Conservation (phyloP, 306 rosid species). For the Abrus precatorius region DNA sequence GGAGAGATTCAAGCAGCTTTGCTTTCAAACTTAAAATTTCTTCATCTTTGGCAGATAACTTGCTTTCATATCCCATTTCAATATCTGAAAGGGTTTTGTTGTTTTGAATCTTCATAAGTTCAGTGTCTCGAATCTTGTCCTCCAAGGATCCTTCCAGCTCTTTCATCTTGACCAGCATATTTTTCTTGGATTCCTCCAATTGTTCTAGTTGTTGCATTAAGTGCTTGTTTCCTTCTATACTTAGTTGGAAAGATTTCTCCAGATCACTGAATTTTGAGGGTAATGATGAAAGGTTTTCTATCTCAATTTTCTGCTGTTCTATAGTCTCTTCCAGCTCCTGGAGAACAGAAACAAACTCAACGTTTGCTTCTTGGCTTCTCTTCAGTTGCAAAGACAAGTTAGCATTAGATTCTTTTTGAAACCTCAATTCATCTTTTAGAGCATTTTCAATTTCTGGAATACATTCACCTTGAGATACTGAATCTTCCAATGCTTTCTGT, state of each 20-base stretch:
- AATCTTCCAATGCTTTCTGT: constrained; percentile 57
- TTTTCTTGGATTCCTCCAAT: constrained; percentile 74
- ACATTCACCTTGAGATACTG: constrained; percentile 56
- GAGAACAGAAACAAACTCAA: constrained; percentile 90
- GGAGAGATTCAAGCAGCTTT: constrained; percentile 57
- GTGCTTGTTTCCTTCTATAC: constrained; percentile 61
- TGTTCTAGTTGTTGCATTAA: constrained; percentile 61
- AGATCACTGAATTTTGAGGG: constrained; percentile 57
- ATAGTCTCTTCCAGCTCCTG: constrained; percentile 87
- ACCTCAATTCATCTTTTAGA: constrained; percentile 76
- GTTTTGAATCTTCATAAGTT: constrained; percentile 50
- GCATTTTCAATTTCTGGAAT: constrained; percentile 61
- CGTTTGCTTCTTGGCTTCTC: constrained; percentile 86
- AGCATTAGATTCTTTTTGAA: constrained; percentile 78
- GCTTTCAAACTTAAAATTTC: constrained; percentile 61
- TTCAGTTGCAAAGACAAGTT: constrained; percentile 78
- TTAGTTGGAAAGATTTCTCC: constrained; percentile 59
- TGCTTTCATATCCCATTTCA: constrained; percentile 58
- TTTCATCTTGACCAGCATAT: constrained; percentile 61
- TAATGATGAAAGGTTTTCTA: constrained; percentile 66
- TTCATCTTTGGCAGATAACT: constrained; percentile 61
- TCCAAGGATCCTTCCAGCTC: constrained; percentile 69
- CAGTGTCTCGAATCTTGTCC: constrained; percentile 60
- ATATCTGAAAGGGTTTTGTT: constrained; percentile 52
- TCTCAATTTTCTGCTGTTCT: constrained; percentile 74